Evolutionary conservation across 2,329 filamentous ascomycete genomes (phyloP).

Genomic region (Ophiostoma sp.): DNA sequence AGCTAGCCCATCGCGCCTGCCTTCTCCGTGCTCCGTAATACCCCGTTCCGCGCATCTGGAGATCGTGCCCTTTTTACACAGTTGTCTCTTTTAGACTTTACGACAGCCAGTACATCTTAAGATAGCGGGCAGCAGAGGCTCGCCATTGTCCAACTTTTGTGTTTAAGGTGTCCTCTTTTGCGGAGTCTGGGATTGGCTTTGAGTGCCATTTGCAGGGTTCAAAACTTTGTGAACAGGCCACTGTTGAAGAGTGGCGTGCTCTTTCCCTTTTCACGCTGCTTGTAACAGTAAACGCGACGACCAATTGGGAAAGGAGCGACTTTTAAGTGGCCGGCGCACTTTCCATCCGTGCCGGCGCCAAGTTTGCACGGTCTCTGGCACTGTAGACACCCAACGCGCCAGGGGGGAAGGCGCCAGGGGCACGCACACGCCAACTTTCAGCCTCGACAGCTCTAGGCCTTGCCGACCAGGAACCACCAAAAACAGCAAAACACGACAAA

Average conservation of each 20-base stretch:
- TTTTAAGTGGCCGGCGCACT: not conserved
- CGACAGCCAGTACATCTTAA: not conserved
- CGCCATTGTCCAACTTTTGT: not conserved
- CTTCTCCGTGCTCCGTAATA: conserved; percentile 7
- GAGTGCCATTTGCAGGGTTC: not conserved
- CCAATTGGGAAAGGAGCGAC: not conserved
- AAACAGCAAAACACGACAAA: not conserved
- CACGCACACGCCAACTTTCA: conserved; percentile 11
- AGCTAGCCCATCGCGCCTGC: conserved; percentile 11
- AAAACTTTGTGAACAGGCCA: conserved; percentile 11
- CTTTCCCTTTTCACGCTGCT: not conserved
- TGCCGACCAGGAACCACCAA: not conserved
- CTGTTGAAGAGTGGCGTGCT: conserved; percentile 18
- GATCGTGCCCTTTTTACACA: not conserved
- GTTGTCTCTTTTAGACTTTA: not conserved
- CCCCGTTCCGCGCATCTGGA: not conserved
- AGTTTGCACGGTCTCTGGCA: conserved; percentile 12
- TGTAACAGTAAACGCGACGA: conserved; percentile 7
- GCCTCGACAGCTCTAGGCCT: conserved; percentile 1
- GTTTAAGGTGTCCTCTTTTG: not conserved
- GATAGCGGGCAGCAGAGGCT: not conserved
- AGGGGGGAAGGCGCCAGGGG: not conserved
- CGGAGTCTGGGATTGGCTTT: not conserved
- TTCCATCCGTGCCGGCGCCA: conserved; percentile 21
- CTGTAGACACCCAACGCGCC: conserved; percentile 2